Evolutionary conservation across 2,329 filamentous ascomycete genomes (phyloP), one percentile per base, ranked within the genome.

Genomic region (Penicillium vulpinum): DNA sequence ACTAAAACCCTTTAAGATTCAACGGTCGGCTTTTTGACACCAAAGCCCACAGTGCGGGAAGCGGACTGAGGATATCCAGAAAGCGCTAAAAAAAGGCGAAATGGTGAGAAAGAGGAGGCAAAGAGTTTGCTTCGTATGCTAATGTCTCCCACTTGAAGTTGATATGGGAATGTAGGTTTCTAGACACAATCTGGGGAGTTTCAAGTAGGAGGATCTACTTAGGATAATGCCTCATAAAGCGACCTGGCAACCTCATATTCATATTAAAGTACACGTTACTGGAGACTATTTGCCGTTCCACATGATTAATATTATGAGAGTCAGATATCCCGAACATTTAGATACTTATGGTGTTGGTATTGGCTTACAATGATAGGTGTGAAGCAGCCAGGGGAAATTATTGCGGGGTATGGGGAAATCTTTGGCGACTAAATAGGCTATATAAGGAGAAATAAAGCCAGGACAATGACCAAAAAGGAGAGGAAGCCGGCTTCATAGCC

Each of bases 331-430:
- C n/a, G n/a, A n/a, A n/a, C n/a, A n/a, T n/a, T n/a, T n/a, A n/a
- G n/a, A n/a, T n/a, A n/a, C n/a, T n/a, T n/a, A n/a, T n/a, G n/a
- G n/a, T n/a, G n/a, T n/a, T n/a, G n/a, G n/a, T n/a, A n/a, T n/a
- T n/a, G n/a, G n/a, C n/a, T n/a, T n/a, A n/a, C n/a, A n/a, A n/a
- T n/a, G n/a, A n/a, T n/a, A n/a, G n/a, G n/a, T n/a, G n/a, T n/a
- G n/a, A n/a, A n/a, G n/a, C n/a, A n/a, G n/a, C n/a, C n/a, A n/a
- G 57, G 78, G 7, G 22, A 16, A 29, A 5, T 5, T 7, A 11
- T 13, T 31, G 4, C n/a, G 28, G 31, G 7, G n/a, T 40, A 11
- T 31, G 47, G 35, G 46, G 26, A 40, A 11, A 28, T 8, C 8
- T 26, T 22, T 22, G 21, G 31, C 2, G 5, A 31, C 13, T 31